Base-by-base conservation (phyloP, 257 asterid species). In the Pogostemon cablin region DNA sequence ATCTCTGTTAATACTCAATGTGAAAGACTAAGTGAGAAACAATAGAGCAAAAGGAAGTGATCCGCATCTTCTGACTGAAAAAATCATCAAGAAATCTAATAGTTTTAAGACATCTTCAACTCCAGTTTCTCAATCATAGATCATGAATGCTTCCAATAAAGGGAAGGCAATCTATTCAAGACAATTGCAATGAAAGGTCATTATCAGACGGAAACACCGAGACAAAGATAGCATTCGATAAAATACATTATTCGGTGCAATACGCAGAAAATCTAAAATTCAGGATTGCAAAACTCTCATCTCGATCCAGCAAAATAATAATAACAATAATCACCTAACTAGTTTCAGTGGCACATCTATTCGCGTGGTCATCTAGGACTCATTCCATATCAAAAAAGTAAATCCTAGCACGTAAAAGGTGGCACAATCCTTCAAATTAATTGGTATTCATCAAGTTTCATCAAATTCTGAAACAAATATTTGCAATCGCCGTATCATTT, bases 391-490 rank as follows among this genome's bases (percentile, higher is more conserved):
- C 15, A 7, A 42, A 17, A 7, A 42, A 15, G 37, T 2, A 60
- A 37, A 0, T 55, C 7, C n/a, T 38, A 38, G 56, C 56, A 42
- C 9, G 44, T 20, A 57, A 20, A 69, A 43, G 25, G 60, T n/a
- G 59, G 9, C 41, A 47, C 9, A 70, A 59, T 58, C 3, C 52
- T 20, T 57, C 58, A 8, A 48, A 58, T 47, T 5, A 9, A 43
- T 56, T 34, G 56, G 8, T 32, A 17, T 34, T 32, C 53, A 43
- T 42, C 60, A 50, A n/a, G 17, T 42, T 43, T 4, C 7, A 41
- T 35, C 47, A 9, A 58, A 70, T 35, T 8, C n/a, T 5, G 67
- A 70, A 58, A 34, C 65, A 5, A 58, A 12, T 20, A 58, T 34
- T 50, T 9, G 2, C 2, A 58, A 25, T 52, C 58, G 17, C 3